Base-by-base conservation (phyloP, 2,329 filamentous ascomycete species). In the Fusarium humuli region DNA sequence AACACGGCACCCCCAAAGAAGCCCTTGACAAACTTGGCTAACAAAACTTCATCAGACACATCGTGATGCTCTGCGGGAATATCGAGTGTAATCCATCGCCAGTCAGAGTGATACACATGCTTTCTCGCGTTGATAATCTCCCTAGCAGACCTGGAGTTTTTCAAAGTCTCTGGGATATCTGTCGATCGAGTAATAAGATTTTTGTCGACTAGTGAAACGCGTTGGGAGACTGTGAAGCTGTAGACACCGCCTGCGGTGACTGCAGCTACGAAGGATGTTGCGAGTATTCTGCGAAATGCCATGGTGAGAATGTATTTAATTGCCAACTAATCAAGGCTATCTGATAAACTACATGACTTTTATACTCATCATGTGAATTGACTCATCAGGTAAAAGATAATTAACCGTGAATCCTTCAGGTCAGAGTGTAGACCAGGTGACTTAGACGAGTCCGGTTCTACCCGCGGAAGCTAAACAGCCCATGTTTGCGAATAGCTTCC, bases 1-100 rank as follows among this genome's bases (percentile, higher is more conserved):
- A 79, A 69, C 1, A 79, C 77, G 1, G 68, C 49, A 0, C 78
- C 78, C 7, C 76, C 77, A 49, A 79, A 79, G 29, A 76, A 79
- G 0, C 72, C 76, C 14, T 67, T 75, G 2, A 76, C 54, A 12
- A 79, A 78, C 3, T 66, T 70, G 1, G 78, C 73, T 25, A 79
- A 60, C 8, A 79, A 46, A 4, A 47, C 55, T 30, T 78, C 74
- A 37, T 79, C 77, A 3, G 73, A 66, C 3, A 75, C 40, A 14
- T 56, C 4, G 2, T 42, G 37, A 20, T 68, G 60, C 9, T 61
- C 48, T 2, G 54, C 16, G 0, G 73, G 67, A 14, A 78, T 55
- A 2, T 73, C 49, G 14, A 79, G 66, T 0, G 72, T 69, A 4
- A 75, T 70, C 42, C 61, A 74, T 6, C 73, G 70, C 4, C 71